Evolutionary conservation across 2,329 filamentous ascomycete genomes (phyloP).

Genomic region (Nemania abortiva): DNA sequence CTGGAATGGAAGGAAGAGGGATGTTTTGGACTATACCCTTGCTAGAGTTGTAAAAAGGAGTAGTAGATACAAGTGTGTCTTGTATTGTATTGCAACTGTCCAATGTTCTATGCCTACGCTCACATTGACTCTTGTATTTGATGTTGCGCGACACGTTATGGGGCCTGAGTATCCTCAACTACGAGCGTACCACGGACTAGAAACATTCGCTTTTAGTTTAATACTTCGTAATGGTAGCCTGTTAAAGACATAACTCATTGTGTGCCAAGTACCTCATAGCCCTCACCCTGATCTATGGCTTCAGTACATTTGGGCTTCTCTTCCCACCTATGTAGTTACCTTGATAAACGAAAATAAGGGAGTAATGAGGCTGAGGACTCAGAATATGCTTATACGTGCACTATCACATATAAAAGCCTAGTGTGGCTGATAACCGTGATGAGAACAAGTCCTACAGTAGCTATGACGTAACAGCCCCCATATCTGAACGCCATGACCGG

Average conservation of each 20-base stretch:
- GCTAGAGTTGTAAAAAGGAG: constrained; percentile 12
- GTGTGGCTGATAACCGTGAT: too few species aligned
- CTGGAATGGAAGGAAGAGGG: neutral
- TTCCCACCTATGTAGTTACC: too few species aligned
- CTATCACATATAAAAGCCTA: too few species aligned
- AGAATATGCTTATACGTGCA: too few species aligned
- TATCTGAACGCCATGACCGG: neutral
- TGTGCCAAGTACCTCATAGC: too few species aligned
- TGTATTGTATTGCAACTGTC: constrained; percentile 26
- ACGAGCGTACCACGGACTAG: constrained; percentile 9
- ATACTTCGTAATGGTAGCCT: too few species aligned
- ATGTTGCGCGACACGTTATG: neutral
- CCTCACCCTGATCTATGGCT: too few species aligned
- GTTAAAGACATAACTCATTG: too few species aligned
- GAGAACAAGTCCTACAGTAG: neutral
- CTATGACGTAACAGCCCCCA: constrained; percentile 3
- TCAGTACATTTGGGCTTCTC: too few species aligned
- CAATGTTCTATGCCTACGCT: neutral
- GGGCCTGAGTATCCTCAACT: neutral
- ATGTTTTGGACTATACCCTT: constrained; percentile 25
- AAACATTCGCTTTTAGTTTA: too few species aligned
- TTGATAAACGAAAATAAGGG: too few species aligned
- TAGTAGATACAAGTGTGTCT: constrained; percentile 13
- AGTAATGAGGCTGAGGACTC: too few species aligned
- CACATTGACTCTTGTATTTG: neutral